These are phyloP conservation scores for Bretziella fagacearum DNA, from an alignment of 2,329 filamentous ascomycete species.

Conservation along the genomic window DNA sequence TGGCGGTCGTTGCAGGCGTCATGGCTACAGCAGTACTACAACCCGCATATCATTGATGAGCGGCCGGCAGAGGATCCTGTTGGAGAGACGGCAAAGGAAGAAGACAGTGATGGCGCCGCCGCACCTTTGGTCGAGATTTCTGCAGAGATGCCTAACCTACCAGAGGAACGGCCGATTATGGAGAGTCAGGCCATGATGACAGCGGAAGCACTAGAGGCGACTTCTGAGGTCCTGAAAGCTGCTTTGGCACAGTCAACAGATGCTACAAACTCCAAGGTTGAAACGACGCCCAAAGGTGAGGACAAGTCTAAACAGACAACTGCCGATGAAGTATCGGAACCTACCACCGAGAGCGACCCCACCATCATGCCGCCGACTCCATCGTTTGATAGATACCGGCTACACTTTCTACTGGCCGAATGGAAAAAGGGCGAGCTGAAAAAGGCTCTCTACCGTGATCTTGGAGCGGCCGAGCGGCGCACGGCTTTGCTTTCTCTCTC, in stretches of 20 bases:
- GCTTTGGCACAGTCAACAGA: too few species aligned
- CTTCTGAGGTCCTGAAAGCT: too few species aligned
- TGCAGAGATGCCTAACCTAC: neutral
- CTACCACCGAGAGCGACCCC: neutral
- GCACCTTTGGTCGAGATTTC: neutral
- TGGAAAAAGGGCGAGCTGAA: conserved; percentile 13
- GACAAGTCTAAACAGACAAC: neutral
- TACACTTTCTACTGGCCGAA: conserved; percentile 11
- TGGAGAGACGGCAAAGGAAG: neutral
- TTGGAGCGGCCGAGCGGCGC: conserved; percentile 10
- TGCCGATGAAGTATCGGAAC: too few species aligned
- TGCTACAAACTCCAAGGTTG: neutral
- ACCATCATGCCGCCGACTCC: neutral
- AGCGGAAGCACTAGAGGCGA: neutral
- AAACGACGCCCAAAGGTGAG: neutral
- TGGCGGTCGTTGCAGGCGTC: conserved; percentile 13
- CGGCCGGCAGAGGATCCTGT: neutral
- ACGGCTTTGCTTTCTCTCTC: conserved; percentile 10
- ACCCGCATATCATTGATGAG: neutral
- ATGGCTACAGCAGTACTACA: conserved; percentile 14
- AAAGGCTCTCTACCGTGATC: conserved; percentile 11
- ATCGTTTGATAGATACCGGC: conserved; percentile 9
- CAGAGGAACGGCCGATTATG: too few species aligned
- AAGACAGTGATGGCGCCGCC: neutral
- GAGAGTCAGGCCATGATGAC: too few species aligned